These are phyloP conservation scores for Heimioporus sp. DNA, from an alignment of 768 basidiomycete genomes.

Conservation along the genomic window DNA sequence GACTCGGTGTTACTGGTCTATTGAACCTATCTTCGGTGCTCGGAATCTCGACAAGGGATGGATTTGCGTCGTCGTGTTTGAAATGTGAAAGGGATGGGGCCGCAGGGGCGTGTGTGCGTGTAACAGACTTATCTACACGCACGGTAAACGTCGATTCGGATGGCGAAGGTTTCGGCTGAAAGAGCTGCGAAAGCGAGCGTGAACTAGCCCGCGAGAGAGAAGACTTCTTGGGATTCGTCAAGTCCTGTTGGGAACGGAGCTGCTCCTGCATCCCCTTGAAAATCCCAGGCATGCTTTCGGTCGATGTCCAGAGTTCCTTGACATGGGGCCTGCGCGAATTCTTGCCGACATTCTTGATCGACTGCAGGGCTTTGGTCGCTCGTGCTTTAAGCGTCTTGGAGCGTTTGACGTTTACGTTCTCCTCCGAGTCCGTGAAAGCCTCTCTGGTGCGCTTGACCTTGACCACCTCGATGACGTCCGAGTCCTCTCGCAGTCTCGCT, in stretches of 20 bases:
- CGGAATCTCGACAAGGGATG: conserved; percentile 16
- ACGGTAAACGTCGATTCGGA: conserved; percentile 21
- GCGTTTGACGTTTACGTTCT: conserved; percentile 26
- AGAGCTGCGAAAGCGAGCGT: conserved; percentile 33
- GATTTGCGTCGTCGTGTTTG: conserved; percentile 25
- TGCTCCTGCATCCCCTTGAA: conserved; percentile 29
- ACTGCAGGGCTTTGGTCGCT: conserved; percentile 46
- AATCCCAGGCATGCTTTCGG: conserved; percentile 24
- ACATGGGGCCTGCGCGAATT: conserved; percentile 35
- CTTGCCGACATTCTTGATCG: conserved; percentile 44
- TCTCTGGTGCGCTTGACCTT: conserved; percentile 47
- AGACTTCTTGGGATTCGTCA: conserved; percentile 22
- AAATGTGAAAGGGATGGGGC: conserved; percentile 5
- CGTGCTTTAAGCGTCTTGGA: conserved; percentile 45
- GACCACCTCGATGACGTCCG: conserved; percentile 58
- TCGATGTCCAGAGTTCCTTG: conserved; percentile 37
- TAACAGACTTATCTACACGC: conserved; percentile 22
- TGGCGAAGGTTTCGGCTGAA: conserved; percentile 29
- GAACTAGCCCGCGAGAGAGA: conserved; percentile 24
- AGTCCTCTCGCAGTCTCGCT: conserved; percentile 37
- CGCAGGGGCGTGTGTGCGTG: conserved; percentile 3
- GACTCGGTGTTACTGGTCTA: conserved; percentile 35
- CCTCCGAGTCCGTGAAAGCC: conserved; percentile 19
- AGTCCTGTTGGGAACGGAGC: conserved; percentile 11
- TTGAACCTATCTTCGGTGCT: conserved; percentile 8